phyloP scores from a whole-genome alignment of 2,329 filamentous ascomycete species.

The Cadophora sp. region DNA sequence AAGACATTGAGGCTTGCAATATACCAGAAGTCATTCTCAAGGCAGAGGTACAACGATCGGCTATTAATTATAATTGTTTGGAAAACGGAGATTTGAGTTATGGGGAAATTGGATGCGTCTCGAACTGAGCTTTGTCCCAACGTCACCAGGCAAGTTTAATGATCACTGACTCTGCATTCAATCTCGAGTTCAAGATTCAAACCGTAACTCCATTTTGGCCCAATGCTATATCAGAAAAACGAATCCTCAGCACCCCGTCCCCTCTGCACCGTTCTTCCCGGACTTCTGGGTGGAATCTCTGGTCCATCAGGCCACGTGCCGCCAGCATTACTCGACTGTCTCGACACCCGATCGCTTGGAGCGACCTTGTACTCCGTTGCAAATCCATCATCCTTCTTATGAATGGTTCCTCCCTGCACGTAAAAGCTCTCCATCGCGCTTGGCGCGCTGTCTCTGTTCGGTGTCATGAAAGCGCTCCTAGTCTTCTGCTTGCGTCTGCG shows the following conservation, averaged over 20 bases:
- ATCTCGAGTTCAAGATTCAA: background rate
- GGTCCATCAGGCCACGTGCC: background rate
- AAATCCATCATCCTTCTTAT: slow-evolving; percentile 7
- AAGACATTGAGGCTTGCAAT: background rate
- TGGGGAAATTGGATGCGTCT: background rate
- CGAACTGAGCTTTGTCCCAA: background rate
- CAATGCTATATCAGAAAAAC: background rate
- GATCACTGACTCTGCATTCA: background rate
- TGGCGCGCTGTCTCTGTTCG: background rate
- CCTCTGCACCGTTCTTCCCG: background rate
- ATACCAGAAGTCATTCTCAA: background rate
- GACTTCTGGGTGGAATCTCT: background rate
- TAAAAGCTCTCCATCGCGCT: slow-evolving; percentile 12
- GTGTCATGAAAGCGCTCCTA: background rate
- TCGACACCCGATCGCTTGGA: background rate
- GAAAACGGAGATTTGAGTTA: background rate
- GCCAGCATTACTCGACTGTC: background rate
- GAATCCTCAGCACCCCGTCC: background rate
- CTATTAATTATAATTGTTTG: background rate
- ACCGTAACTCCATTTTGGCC: background rate
- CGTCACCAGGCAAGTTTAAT: background rate
- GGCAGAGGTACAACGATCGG: background rate
- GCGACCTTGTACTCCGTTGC: background rate
- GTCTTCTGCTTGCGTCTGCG: slow-evolving; percentile 7
- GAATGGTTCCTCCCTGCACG: slow-evolving; percentile 2